phyloP scores from a whole-genome alignment of 257 asterid genomes.

The Fraxinus anomala region DNA sequence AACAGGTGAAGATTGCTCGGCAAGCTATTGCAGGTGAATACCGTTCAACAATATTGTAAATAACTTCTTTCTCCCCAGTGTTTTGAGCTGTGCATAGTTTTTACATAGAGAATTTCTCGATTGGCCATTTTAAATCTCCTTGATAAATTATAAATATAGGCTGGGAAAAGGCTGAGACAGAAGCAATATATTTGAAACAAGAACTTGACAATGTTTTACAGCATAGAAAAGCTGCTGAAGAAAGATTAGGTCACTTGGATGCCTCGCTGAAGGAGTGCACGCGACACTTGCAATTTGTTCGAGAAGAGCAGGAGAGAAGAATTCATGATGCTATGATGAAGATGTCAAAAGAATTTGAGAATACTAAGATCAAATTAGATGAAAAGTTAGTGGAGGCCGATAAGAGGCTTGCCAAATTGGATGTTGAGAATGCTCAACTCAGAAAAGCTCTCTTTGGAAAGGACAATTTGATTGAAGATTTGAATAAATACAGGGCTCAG shows the following conservation, averaged over 20 bases:
- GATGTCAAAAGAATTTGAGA: conserved; percentile 57
- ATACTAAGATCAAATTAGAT: conserved; percentile 34
- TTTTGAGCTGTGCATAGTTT: neutral
- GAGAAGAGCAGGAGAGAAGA: conserved; percentile 69
- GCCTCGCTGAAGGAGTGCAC: conserved; percentile 79
- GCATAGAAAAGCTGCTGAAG: conserved; percentile 57
- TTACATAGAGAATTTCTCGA: neutral
- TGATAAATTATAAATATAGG: conserved; percentile 39
- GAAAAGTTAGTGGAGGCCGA: conserved; percentile 53
- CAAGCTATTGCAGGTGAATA: conserved; percentile 84
- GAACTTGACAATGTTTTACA: conserved; percentile 61
- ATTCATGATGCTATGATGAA: conserved; percentile 56
- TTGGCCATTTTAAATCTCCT: neutral
- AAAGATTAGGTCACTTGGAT: conserved; percentile 59
- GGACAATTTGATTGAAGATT: conserved; percentile 57
- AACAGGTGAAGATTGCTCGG: conserved; percentile 78
- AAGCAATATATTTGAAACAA: conserved; percentile 59
- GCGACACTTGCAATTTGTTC: conserved; percentile 67
- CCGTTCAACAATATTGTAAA: neutral
- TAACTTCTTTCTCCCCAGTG: neutral
- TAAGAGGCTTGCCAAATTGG: conserved; percentile 45
- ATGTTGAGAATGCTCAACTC: conserved; percentile 59
- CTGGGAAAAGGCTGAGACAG: conserved; percentile 80
- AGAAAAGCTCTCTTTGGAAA: conserved; percentile 55
- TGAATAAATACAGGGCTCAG: conserved; percentile 42